These are phyloP conservation scores for Blastomyces parvus DNA, from an alignment of 2,329 filamentous ascomycete species.

Conservation along the genomic window DNA sequence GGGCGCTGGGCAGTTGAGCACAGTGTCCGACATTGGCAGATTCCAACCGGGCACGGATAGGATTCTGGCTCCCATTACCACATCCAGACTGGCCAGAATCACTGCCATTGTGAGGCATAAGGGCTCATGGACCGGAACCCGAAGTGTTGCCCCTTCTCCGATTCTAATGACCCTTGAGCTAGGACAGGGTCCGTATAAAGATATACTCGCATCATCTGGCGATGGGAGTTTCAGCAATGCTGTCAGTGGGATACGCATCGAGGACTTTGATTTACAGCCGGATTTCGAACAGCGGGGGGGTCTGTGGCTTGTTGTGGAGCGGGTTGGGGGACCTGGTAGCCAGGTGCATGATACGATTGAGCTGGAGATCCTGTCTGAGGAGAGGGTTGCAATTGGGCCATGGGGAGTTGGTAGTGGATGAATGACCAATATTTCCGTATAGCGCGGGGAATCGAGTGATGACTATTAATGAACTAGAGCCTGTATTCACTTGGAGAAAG, in stretches of 20 bases:
- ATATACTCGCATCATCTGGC: slow-evolving; percentile 56
- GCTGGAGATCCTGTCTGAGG: slow-evolving; percentile 36
- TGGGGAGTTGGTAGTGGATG: slow-evolving; percentile 28
- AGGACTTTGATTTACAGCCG: slow-evolving; percentile 66
- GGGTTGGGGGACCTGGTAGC: slow-evolving; percentile 55
- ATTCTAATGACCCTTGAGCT: slow-evolving; percentile 64
- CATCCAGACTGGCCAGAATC: slow-evolving; percentile 51
- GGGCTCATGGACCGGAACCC: slow-evolving; percentile 33
- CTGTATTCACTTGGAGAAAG: neutral
- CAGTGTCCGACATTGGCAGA: slow-evolving; percentile 35
- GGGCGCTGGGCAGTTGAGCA: slow-evolving; percentile 62
- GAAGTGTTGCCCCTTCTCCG: slow-evolving; percentile 35
- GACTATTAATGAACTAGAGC: neutral
- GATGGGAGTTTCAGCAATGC: slow-evolving; percentile 66
- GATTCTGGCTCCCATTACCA: slow-evolving; percentile 44
- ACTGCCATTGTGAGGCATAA: slow-evolving; percentile 46
- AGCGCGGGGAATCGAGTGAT: neutral
- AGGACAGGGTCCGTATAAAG: slow-evolving; percentile 60
- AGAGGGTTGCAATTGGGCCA: slow-evolving; percentile 35
- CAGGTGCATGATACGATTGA: slow-evolving; percentile 36
- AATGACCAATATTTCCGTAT: neutral
- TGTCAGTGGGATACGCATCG: slow-evolving; percentile 55
- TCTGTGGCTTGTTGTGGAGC: slow-evolving; percentile 73
- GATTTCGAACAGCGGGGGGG: slow-evolving; percentile 47
- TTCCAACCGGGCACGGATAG: slow-evolving; percentile 47